A percentile compares a stretch with the other conserved stretches of the same genome.
Conservation (phyloP, 176 grass and related monocot species). For the Otatea glauca region DNA sequence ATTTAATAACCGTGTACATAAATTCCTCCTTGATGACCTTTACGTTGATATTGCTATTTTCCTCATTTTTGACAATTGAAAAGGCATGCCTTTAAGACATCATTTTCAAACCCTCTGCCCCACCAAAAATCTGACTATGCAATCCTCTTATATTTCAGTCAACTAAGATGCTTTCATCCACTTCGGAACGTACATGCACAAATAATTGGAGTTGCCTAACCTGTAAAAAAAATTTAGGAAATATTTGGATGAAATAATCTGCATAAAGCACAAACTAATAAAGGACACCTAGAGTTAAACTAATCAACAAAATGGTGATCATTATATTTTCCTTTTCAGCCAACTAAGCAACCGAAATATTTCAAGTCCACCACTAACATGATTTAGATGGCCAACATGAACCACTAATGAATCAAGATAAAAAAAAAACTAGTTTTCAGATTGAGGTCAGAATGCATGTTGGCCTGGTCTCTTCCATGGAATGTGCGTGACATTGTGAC, state of each 20-base stretch:
- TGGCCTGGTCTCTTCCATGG: slow-evolving; percentile 13
- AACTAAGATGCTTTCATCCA: background rate
- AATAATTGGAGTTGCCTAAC: background rate
- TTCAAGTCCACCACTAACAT: background rate
- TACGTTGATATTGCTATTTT: background rate
- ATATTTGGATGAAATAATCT: slow-evolving; percentile 11
- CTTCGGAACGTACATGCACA: background rate
- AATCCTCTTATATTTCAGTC: slow-evolving; percentile 19
- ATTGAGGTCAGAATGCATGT: slow-evolving; percentile 8
- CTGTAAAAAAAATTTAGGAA: background rate
- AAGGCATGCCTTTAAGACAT: background rate
- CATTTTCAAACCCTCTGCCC: slow-evolving; percentile 8
- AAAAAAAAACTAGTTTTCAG: background rate
- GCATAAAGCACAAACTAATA: background rate
- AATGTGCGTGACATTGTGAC: slow-evolving; percentile 33
- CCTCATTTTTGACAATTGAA: background rate
- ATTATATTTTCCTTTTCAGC: background rate
- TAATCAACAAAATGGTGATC: background rate
- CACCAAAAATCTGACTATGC: slow-evolving; percentile 6
- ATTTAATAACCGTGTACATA: background rate
- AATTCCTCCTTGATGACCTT: background rate
- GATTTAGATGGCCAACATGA: slow-evolving; percentile 11
- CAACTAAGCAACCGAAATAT: slow-evolving; percentile 10
- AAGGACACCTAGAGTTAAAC: background rate
- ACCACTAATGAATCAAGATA: background rate